Conservation (phyloP, 495 filamentous ascomycete species). For the Penicilliopsis zonata region DNA sequence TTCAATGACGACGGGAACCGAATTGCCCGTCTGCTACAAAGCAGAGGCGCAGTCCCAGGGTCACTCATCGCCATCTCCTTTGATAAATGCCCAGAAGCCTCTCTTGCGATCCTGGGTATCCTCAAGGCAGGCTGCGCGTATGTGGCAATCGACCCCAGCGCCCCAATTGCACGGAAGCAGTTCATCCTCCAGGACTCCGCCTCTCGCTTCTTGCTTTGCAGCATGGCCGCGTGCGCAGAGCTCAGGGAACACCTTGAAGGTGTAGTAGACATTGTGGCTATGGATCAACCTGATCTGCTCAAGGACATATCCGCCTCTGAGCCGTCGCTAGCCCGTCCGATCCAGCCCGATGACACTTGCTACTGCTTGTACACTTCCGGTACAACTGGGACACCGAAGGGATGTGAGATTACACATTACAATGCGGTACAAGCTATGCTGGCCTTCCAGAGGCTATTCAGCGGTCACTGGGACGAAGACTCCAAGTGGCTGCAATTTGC, state of each 20-base stretch:
- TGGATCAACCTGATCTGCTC: conserved; percentile 22
- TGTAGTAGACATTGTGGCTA: conserved; percentile 20
- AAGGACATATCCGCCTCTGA: conserved; percentile 9
- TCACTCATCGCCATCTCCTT: conserved; percentile 52
- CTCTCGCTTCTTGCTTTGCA: conserved; percentile 39
- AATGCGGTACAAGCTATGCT: conserved; percentile 69
- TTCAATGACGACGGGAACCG: conserved; percentile 11
- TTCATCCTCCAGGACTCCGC: conserved; percentile 56
- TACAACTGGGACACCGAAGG: conserved; percentile 70
- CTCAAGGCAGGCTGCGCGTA: conserved; percentile 43
- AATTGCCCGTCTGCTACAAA: conserved; percentile 9
- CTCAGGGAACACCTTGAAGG: conserved; percentile 14
- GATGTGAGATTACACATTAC: conserved; percentile 64
- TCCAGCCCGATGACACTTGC: conserved; percentile 36
- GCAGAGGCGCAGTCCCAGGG: conserved; percentile 3
- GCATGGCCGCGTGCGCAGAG: conserved; percentile 14
- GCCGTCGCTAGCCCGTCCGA: conserved; percentile 9
- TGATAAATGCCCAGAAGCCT: conserved; percentile 68
- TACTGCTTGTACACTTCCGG: conserved; percentile 76
- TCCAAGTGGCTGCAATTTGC: conserved; percentile 82
- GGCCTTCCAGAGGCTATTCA: conserved; percentile 58
- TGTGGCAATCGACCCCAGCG: conserved; percentile 24
- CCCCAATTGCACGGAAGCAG: conserved; percentile 46
- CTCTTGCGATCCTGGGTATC: conserved; percentile 64
- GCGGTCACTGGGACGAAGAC: conserved; percentile 31